These are phyloP conservation scores for Lanmaoa rubissima DNA, from an alignment of 768 basidiomycete genomes.

Conservation along the genomic window DNA sequence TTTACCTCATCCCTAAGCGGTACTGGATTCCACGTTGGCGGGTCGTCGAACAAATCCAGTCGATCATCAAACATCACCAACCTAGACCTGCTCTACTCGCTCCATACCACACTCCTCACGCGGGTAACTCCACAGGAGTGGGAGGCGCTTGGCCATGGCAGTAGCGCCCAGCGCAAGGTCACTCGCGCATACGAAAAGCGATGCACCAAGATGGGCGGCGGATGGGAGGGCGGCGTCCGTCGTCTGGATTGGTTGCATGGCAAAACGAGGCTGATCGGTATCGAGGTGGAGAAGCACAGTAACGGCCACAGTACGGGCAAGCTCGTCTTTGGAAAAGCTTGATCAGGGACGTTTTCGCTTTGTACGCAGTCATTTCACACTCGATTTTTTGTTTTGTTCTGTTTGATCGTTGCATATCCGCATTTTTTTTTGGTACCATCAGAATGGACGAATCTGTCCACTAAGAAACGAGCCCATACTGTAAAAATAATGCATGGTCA, in stretches of 20 bases:
- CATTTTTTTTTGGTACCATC: conserved; percentile 2
- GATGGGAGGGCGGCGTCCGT: conserved; percentile 66
- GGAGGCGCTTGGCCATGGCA: conserved; percentile 55
- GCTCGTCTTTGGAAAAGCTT: conserved; percentile 47
- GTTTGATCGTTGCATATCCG: background rate
- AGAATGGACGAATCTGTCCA: background rate
- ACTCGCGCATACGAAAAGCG: conserved; percentile 61
- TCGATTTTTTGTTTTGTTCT: background rate
- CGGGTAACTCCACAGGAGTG: conserved; percentile 67
- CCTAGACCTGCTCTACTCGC: conserved; percentile 58
- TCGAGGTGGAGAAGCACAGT: conserved; percentile 53
- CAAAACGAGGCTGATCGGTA: conserved; percentile 57
- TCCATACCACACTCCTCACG: conserved; percentile 53
- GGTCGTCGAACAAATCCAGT: conserved; percentile 19
- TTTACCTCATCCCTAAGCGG: conserved; percentile 27
- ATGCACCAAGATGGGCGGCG: conserved; percentile 60
- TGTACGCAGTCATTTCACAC: conserved; percentile 3
- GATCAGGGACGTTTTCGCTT: conserved; percentile 8
- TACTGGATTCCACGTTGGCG: conserved; percentile 26
- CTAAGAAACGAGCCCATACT: too few species aligned
- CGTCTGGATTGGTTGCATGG: conserved; percentile 65
- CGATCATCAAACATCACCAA: conserved; percentile 47
- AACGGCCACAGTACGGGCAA: conserved; percentile 41
- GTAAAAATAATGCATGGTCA: too few species aligned
- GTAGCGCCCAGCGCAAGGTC: conserved; percentile 55